Conservation (phyloP, 2,329 filamentous ascomycete genomes). For the Diaporthe citrichinensis region DNA sequence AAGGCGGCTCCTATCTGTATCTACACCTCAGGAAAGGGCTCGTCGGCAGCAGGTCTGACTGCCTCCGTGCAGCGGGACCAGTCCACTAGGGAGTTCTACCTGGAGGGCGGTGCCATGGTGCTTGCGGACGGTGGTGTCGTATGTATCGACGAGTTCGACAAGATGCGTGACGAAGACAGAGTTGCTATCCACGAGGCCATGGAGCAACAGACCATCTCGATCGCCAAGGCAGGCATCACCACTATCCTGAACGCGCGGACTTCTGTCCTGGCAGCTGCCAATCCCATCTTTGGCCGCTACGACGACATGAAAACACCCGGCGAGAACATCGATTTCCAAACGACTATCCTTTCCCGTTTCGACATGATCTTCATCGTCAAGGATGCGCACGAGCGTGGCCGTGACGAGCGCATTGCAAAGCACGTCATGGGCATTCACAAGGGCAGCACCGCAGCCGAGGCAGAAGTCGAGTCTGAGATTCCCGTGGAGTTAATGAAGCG, state of each 20-base stretch:
- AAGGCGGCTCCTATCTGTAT: constrained; percentile 97
- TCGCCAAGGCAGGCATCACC: constrained; percentile 98
- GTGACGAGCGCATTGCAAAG: constrained; percentile 93
- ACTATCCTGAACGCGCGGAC: constrained; percentile 97
- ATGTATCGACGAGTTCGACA: constrained; percentile 99
- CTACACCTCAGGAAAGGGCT: constrained; percentile 98
- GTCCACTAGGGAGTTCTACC: constrained; percentile 94
- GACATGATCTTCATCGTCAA: constrained; percentile 99
- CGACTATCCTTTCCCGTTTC: constrained; percentile 96
- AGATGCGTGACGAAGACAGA: constrained; percentile 98
- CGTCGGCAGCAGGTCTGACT: constrained; percentile 96
- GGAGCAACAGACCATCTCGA: constrained; percentile 99
- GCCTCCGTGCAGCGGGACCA: constrained; percentile 96
- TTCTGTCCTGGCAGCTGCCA: constrained; percentile 94
- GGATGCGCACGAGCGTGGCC: constrained; percentile 90
- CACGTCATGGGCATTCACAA: constrained; percentile 99
- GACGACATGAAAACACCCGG: constrained; percentile 98
- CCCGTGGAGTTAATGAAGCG: constrained; percentile 97
- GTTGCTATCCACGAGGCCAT: constrained; percentile 99
- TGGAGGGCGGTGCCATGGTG: constrained; percentile 98
- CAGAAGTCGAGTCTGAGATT: constrained; percentile 88
- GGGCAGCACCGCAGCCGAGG: constrained; percentile 86
- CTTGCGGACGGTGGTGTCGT: constrained; percentile 96
- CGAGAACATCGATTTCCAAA: constrained; percentile 99
- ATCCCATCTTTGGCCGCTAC: constrained; percentile 97